A percentile compares a stretch with the other conserved stretches of the same genome.
These are phyloP conservation scores for Chlorella sp. DNA, from an alignment of 139 green algal species.

Conservation along the genomic window DNA sequence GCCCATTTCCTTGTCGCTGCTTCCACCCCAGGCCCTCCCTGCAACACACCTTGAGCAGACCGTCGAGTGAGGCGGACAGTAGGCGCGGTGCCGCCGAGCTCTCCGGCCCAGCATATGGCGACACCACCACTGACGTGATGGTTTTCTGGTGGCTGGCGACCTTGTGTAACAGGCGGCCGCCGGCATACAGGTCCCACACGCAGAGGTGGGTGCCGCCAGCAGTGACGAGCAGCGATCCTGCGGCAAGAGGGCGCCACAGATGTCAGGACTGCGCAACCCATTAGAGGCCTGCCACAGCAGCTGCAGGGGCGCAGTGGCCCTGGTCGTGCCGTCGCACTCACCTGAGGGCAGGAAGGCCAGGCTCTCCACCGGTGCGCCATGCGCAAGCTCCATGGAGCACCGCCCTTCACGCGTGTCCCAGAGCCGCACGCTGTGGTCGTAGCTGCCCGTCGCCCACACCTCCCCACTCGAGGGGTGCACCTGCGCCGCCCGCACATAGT, in stretches of 20 bases:
- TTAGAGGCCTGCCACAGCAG: not conserved
- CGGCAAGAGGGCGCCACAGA: not conserved
- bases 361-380: constrained; percentile 84
- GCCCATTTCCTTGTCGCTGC: not conserved
- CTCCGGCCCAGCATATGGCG: constrained; percentile 52
- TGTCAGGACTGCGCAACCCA: not conserved
- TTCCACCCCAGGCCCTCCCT: not conserved
- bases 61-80: constrained; percentile 89
- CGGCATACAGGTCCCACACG: constrained; percentile 83
- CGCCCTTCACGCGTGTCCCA: constrained; percentile 76
- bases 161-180: constrained; percentile 72
- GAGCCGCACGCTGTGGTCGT: constrained; percentile 85
- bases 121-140: constrained; percentile 74
- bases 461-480: constrained; percentile 53
- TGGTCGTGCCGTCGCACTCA: not conserved
- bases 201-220: constrained; percentile 78
- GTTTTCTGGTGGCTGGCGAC: constrained; percentile 95
- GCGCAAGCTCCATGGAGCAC: constrained; percentile 60
- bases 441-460: constrained; percentile 75
- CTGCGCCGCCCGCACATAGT: constrained; percentile 84
- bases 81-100: constrained; percentile 70
- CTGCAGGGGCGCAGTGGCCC: not conserved
- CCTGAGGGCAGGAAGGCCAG: constrained; percentile 79
- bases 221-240: constrained; percentile 71
- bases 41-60: constrained; percentile 84